These are phyloP conservation scores for Colletotrichum sp. DNA, from an alignment of 2,329 filamentous ascomycete species.

Conservation along the genomic window DNA sequence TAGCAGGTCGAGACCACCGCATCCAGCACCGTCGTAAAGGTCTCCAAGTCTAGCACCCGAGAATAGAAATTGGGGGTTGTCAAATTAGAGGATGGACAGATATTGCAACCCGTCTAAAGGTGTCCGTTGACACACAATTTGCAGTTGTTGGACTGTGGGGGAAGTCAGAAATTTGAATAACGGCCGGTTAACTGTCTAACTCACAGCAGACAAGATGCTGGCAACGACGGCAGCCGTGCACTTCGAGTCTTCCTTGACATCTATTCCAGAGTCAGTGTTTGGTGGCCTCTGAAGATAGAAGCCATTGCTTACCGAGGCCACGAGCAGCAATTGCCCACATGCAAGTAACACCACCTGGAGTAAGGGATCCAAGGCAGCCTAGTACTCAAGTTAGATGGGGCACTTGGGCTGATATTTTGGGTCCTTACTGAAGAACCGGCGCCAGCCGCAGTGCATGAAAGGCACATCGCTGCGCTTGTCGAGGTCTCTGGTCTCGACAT, in stretches of 20 bases:
- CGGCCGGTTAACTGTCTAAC: not conserved
- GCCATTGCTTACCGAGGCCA: not conserved
- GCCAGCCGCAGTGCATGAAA: slow-evolving; percentile 1
- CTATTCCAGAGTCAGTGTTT: not conserved
- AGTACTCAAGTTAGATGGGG: not conserved
- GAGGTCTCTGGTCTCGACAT: not conserved
- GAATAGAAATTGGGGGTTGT: not conserved
- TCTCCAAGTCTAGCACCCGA: not conserved
- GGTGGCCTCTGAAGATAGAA: rapidly evolving
- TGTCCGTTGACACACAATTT: slow-evolving; percentile 5
- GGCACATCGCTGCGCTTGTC: not conserved
- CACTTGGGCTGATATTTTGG: not conserved
- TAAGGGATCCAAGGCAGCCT: slow-evolving; percentile 2
- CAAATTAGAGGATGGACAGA: not conserved
- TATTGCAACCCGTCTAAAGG: not conserved
- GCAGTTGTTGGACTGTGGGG: not conserved
- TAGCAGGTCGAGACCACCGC: not conserved
- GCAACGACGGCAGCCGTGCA: not conserved
- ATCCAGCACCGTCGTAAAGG: not conserved
- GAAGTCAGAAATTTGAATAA: not conserved
- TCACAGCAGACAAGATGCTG: not conserved
- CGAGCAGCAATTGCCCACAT: slow-evolving; percentile 5
- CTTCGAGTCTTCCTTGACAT: slow-evolving; percentile 5
- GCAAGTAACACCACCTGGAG: not conserved
- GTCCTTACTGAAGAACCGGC: not conserved